Base-by-base conservation (phyloP, 2,329 filamentous ascomycete genomes). In the Arthrobotrys sphaeroides region DNA sequence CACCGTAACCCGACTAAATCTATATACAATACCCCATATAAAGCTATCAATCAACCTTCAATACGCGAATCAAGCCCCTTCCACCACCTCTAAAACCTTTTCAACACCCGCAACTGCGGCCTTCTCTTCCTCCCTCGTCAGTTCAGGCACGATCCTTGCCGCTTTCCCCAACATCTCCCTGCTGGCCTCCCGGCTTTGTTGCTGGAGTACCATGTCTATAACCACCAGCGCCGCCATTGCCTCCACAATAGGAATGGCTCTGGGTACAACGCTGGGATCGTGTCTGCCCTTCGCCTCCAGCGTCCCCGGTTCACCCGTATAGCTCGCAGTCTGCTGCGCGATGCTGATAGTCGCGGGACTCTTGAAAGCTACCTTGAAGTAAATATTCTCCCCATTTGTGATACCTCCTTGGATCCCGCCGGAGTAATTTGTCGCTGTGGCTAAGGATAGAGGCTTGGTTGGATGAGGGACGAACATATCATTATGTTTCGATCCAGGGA, bases 391-490 rank as follows among this genome's bases (percentile, higher is more conserved):
- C 70, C 94, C 95, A 83, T 98, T 98, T 59, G 91, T 90, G 83
- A 98, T 98, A 61, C 94, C 94, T 45, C 94, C 95, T 84, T 98
- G 94, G 79, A 98, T 92, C 78, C 94, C 95, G 10, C 94, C 94
- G 1, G 91, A 94, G 85, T 97, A 93, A 85, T 98, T 98, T 24
- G 94, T 97, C 85, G 91, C 91, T 67, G 94, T 97, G 6, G 89
- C 90, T 62, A 97, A 87, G 1, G 83, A 85, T 33, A 84, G 82
- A 65, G 83, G 80, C 5, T 83, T 82, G 1, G 83, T 82, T 1
- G 86, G 84, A 12, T 88, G 85, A 67, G 86, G 85, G 78, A 94
- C 84, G 83, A 96, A 97, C 66, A 91, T 86, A 83, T 98, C 94
- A 82, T 98, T 98, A 87, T 98, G 94, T 65, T 87, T 87, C n/a